phyloP scores from a whole-genome alignment of 2,329 filamentous ascomycete species.

The Cephalotrichum gorgonifer region DNA sequence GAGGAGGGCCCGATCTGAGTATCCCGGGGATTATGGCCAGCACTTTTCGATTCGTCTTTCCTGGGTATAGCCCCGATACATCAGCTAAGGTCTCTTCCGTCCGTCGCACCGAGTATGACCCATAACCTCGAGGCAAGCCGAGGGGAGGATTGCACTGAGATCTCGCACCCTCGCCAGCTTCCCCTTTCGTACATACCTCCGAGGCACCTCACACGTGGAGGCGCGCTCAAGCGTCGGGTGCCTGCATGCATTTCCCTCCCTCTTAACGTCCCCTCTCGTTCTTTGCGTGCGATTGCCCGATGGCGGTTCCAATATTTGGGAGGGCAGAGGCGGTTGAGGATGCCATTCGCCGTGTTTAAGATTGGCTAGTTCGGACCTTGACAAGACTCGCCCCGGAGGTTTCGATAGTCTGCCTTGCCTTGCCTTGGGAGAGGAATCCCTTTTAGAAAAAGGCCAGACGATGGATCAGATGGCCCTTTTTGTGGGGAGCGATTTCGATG shows the following conservation, averaged over 20 bases:
- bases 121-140: not conserved
- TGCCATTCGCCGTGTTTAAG: not conserved
- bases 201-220: not conserved
- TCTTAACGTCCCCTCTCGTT: not conserved
- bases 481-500: not conserved
- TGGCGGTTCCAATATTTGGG: not conserved
- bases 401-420: not conserved
- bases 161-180: not conserved
- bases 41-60: too few species aligned
- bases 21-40: not conserved
- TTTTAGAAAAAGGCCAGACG: too few species aligned
- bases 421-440: not conserved
- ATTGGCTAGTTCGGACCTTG: not conserved
- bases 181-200: not conserved
- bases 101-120: not conserved
- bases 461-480: too few species aligned
- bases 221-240: not conserved
- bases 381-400: not conserved
- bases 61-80: not conserved
- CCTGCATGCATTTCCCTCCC: not conserved
- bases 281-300: not conserved
- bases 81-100: not conserved
- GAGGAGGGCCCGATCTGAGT: not conserved
- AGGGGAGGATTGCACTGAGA: not conserved
- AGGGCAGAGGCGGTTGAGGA: not conserved